Conservation (phyloP, 768 basidiomycete species). For the Asterophora lycoperdoides region DNA sequence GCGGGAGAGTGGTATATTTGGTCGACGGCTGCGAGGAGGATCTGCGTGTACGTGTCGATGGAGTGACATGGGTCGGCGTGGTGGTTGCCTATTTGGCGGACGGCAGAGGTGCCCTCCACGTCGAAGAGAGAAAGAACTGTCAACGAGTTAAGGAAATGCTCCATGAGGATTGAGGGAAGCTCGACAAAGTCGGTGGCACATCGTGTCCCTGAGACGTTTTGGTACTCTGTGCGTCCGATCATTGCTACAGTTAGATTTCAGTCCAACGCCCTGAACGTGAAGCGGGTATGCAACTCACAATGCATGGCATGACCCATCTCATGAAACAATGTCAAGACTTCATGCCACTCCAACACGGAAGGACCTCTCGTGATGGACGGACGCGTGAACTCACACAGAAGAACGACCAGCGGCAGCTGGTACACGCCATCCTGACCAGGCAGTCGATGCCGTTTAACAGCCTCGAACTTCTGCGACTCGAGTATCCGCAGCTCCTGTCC, state of each 20-base stretch:
- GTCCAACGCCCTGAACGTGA: neutral
- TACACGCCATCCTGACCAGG: slow-evolving; percentile 65
- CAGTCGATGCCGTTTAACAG: slow-evolving; percentile 53
- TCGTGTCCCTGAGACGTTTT: slow-evolving; percentile 96
- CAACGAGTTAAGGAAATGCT: slow-evolving; percentile 89
- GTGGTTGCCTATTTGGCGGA: slow-evolving; percentile 54
- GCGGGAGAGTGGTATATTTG: slow-evolving; percentile 83
- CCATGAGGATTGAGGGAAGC: slow-evolving; percentile 97
- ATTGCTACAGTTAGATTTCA: slow-evolving; percentile 57
- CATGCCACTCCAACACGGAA: slow-evolving; percentile 83
- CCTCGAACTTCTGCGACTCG: slow-evolving; percentile 61
- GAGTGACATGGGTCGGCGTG: slow-evolving; percentile 73
- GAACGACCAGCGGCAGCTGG: slow-evolving; percentile 88
- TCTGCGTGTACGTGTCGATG: slow-evolving; percentile 89
- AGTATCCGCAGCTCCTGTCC: slow-evolving; percentile 38
- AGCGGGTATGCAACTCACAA: slow-evolving; percentile 54
- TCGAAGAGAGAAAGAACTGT: slow-evolving; percentile 78
- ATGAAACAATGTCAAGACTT: slow-evolving; percentile 92
- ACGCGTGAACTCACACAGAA: slow-evolving; percentile 81
- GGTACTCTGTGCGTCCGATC: slow-evolving; percentile 96
- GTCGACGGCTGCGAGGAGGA: slow-evolving; percentile 84
- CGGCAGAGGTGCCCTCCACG: slow-evolving; percentile 39
- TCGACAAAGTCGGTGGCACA: slow-evolving; percentile 99
- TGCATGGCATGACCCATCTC: slow-evolving; percentile 99
- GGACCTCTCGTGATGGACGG: slow-evolving; percentile 60